These are phyloP conservation scores for Raffaelea arxii DNA, from an alignment of 2,329 filamentous ascomycete species.

Conservation along the genomic window DNA sequence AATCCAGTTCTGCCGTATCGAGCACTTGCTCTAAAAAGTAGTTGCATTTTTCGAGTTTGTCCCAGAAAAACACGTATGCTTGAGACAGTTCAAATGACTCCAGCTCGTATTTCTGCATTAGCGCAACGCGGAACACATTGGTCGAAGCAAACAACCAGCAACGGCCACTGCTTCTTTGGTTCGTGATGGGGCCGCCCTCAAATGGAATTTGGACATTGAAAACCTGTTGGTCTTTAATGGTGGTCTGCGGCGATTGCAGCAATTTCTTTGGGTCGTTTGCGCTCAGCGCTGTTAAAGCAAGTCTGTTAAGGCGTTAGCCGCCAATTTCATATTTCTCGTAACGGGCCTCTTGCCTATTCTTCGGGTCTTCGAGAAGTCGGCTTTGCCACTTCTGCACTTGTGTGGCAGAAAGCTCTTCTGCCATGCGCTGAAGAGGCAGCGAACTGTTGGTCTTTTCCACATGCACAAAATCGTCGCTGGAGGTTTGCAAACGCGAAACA, in stretches of 20 bases:
- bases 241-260: conserved; percentile 52
- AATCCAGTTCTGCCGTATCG: conserved; percentile 58
- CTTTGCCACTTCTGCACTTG: conserved; percentile 50
- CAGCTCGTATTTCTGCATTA: conserved; percentile 76
- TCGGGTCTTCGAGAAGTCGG: conserved; percentile 52
- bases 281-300: conserved; percentile 66
- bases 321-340: conserved; percentile 16
- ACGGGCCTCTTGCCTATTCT: conserved; percentile 43
- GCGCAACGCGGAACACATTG: conserved; percentile 82
- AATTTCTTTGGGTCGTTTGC: conserved; percentile 56
- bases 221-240: conserved; percentile 62
- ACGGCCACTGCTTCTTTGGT: conserved; percentile 70
- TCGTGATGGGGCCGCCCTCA: conserved; percentile 75
- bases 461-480: too few relatives aligned
- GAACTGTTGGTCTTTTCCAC: not conserved
- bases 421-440: not conserved
- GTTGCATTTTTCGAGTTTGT: conserved; percentile 87
- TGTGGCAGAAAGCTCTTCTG: conserved; percentile 38
- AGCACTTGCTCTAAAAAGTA: conserved; percentile 81
- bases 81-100: conserved; percentile 78
- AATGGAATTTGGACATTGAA: conserved; percentile 78
- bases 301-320: conserved; percentile 30
- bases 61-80: conserved; percentile 84
- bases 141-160: conserved; percentile 91
- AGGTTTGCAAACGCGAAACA: too few relatives aligned